Percentiles rank a stretch among this genome's conserved stretches.
phyloP scores from a whole-genome alignment of 108 stramenopile species.

The Skeletonema grethae region DNA sequence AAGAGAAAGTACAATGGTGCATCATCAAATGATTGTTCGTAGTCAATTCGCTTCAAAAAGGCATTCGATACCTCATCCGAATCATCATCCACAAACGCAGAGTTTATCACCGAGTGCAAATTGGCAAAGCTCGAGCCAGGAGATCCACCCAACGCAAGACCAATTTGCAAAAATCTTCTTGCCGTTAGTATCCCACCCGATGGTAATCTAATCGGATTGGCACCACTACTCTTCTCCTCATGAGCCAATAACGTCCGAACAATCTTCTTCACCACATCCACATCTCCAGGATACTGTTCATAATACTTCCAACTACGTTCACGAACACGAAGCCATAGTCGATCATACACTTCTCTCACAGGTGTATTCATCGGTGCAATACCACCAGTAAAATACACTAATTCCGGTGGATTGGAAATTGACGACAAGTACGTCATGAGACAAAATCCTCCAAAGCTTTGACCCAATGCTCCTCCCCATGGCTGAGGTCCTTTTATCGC shows the following conservation, averaged over 20 bases:
- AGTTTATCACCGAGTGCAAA: slow-evolving; percentile 76
- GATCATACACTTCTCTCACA: slow-evolving; percentile 48
- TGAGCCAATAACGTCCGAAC: slow-evolving; percentile 53
- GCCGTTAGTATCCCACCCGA: slow-evolving; percentile 88
- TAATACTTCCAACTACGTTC: slow-evolving; percentile 85
- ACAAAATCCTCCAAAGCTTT: slow-evolving; percentile 95
- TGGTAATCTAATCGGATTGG: slow-evolving; percentile 57
- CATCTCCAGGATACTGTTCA: slow-evolving; percentile 89
- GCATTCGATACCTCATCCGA: slow-evolving; percentile 52
- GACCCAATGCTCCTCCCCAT: slow-evolving; percentile 87
- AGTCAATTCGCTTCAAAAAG: slow-evolving; percentile 82
- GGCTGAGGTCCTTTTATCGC: slow-evolving; percentile 32
- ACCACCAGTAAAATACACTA: slow-evolving; percentile 89
- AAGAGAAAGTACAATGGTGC: slow-evolving; percentile 91
- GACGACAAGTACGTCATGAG: slow-evolving; percentile 87
- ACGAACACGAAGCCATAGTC: slow-evolving; percentile 76
- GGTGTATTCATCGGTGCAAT: slow-evolving; percentile 87
- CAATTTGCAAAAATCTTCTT: slow-evolving; percentile 87
- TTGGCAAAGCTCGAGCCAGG: slow-evolving; percentile 77
- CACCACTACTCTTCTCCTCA: slow-evolving; percentile 5
- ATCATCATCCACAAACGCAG: slow-evolving; percentile 70
- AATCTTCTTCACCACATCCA: slow-evolving; percentile 72
- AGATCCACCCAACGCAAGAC: slow-evolving; percentile 77
- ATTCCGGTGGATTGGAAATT: slow-evolving; percentile 63
- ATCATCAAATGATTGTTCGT: slow-evolving; percentile 87